Evolutionary conservation across 495 filamentous ascomycete species (phyloP).

Genomic region (Chaetomium cochliodes): DNA sequence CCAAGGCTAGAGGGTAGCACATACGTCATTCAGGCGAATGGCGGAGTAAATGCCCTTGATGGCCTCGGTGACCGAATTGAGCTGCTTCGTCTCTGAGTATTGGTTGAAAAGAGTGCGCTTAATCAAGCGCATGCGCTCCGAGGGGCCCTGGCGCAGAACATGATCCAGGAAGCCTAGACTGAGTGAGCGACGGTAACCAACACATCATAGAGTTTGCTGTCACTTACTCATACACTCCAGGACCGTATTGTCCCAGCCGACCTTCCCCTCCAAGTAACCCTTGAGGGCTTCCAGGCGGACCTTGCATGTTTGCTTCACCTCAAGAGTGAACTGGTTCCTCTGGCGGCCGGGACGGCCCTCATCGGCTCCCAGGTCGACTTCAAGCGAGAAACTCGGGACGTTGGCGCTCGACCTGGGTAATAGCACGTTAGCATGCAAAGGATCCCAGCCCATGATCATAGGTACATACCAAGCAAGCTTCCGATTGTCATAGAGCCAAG

Average conservation of each 20-base stretch:
- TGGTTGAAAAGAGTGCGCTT: slow-evolving; percentile 77
- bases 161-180: slow-evolving; percentile 72
- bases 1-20: not conserved
- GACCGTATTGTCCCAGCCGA: slow-evolving; percentile 59
- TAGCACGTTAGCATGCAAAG: slow-evolving; percentile 27
- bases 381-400: slow-evolving; percentile 45
- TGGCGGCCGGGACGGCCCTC: slow-evolving; percentile 41
- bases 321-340: slow-evolving; percentile 55
- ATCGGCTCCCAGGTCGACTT: slow-evolving; percentile 67
- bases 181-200: slow-evolving; percentile 5
- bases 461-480: slow-evolving; percentile 70
- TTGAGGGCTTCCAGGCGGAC: slow-evolving; percentile 65
- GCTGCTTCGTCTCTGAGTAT: slow-evolving; percentile 7
- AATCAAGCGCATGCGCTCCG: slow-evolving; percentile 59
- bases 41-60: slow-evolving; percentile 84
- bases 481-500: slow-evolving; percentile 74
- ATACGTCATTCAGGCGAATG: slow-evolving; percentile 58
- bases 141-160: slow-evolving; percentile 72
- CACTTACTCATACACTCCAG: slow-evolving; percentile 70
- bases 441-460: not conserved
- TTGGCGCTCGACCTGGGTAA: slow-evolving; percentile 39
- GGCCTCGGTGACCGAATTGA: slow-evolving; percentile 56
- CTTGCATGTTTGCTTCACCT: slow-evolving; percentile 55
- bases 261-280: slow-evolving; percentile 60
- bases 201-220: too few relatives aligned